Conservation (phyloP, 2,329 filamentous ascomycete genomes). For the Karstenula rhodostoma region DNA sequence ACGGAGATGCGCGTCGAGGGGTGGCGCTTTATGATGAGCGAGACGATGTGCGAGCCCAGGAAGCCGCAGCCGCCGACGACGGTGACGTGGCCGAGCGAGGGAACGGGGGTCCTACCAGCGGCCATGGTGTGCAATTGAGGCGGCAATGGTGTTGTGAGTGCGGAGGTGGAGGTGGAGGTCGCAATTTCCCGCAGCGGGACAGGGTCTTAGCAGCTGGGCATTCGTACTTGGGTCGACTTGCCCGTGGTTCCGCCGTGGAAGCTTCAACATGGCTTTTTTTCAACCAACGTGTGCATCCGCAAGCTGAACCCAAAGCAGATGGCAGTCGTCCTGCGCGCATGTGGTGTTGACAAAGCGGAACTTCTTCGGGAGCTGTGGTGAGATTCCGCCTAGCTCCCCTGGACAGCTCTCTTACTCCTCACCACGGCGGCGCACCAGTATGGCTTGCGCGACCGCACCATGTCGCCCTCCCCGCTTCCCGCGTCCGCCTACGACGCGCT, state of each 20-base stretch:
- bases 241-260: neutral
- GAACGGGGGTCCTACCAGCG: slow-evolving; percentile 16
- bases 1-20: slow-evolving; percentile 56
- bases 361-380: slow-evolving; percentile 6
- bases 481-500: slow-evolving; percentile 48
- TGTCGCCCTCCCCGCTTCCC: slow-evolving; percentile 45
- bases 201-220: slow-evolving; percentile 5
- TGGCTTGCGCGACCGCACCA: slow-evolving; percentile 38
- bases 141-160: slow-evolving; percentile 23
- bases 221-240: neutral
- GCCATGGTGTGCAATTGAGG: slow-evolving; percentile 14
- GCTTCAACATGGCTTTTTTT: neutral
- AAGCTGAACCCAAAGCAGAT: too few relatives aligned
- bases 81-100: slow-evolving; percentile 55
- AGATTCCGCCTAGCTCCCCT: neutral
- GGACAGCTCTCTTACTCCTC: neutral
- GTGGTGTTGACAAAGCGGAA: neutral
- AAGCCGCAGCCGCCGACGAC: slow-evolving; percentile 62
- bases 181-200: neutral
- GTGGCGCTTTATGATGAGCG: slow-evolving; percentile 51
- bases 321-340: neutral
- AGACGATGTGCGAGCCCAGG: slow-evolving; percentile 60
- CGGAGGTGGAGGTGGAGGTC: neutral
- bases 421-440: slow-evolving; percentile 28
- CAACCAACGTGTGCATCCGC: neutral